Percentiles rank a stretch among this genome's conserved stretches.
Evolutionary conservation across 768 basidiomycete genomes (phyloP).

Genomic region (Rhodotorula paludigena): DNA sequence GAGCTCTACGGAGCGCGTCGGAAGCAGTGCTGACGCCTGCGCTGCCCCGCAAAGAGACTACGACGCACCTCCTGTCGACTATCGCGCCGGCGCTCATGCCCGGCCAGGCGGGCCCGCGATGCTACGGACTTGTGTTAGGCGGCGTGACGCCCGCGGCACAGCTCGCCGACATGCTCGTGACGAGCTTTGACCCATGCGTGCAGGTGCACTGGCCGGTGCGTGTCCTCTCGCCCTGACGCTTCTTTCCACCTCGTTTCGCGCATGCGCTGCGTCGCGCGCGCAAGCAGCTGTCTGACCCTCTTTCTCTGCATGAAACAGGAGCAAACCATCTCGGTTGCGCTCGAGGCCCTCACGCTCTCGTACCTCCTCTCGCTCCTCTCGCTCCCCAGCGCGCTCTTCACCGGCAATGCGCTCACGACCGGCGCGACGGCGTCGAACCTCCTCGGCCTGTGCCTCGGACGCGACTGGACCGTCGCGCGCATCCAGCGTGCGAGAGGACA

Average conservation of each 20-base stretch:
- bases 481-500: slow-evolving; percentile 31
- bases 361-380: slow-evolving; percentile 41
- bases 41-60: slow-evolving; percentile 1
- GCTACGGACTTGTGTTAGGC: slow-evolving; percentile 39
- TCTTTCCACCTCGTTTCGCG: slow-evolving; percentile 29
- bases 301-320: slow-evolving; percentile 22
- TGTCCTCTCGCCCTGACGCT: background rate
- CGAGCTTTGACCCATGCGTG: slow-evolving; percentile 49
- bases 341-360: slow-evolving; percentile 37
- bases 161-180: slow-evolving; percentile 49
- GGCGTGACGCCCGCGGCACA: slow-evolving; percentile 48
- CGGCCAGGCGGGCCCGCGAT: slow-evolving; percentile 49
- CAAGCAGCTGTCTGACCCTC: no score
- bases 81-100: slow-evolving; percentile 46
- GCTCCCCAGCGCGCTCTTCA: slow-evolving; percentile 40
- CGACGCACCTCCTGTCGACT: slow-evolving; percentile 41
- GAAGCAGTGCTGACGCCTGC: background rate
- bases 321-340: slow-evolving; percentile 34
- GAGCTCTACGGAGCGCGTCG: background rate
- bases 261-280: no score
- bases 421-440: slow-evolving; percentile 52
- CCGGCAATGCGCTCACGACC: slow-evolving; percentile 49
- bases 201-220: slow-evolving; percentile 45
- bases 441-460: slow-evolving; percentile 50
- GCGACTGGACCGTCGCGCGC: slow-evolving; percentile 46